phyloP scores from a whole-genome alignment of 306 rosid species.

The Canavalia ensiformis region DNA sequence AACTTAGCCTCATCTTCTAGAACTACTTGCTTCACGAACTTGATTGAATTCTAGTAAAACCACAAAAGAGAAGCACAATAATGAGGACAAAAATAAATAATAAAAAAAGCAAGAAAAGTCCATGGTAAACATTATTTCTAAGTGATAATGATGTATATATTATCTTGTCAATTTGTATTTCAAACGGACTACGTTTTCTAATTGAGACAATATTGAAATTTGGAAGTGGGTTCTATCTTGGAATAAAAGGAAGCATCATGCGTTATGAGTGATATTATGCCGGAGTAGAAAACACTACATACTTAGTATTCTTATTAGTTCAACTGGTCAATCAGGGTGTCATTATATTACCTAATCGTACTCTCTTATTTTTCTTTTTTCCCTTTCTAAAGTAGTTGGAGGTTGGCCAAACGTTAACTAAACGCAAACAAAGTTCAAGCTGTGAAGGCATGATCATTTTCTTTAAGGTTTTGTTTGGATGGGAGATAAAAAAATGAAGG shows the following conservation, averaged over 20 bases:
- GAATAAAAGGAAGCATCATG: slow-evolving; percentile 45
- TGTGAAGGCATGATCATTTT: slow-evolving; percentile 9
- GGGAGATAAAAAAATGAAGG: too few relatives aligned
- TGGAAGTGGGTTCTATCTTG: slow-evolving; percentile 37
- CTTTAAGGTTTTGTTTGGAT: too few relatives aligned
- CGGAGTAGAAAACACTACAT: slow-evolving; percentile 46
- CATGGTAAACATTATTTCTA: background rate
- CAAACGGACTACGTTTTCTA: slow-evolving; percentile 4
- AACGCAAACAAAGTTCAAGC: slow-evolving; percentile 38
- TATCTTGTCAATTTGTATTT: slow-evolving; percentile 12
- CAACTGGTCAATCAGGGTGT: slow-evolving; percentile 49
- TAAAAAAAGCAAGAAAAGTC: background rate
- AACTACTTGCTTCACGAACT: slow-evolving; percentile 94
- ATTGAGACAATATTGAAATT: slow-evolving; percentile 32
- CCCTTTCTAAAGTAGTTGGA: slow-evolving; percentile 48
- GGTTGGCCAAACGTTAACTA: slow-evolving; percentile 63
- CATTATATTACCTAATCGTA: slow-evolving; percentile 52
- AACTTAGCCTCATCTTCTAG: slow-evolving; percentile 89
- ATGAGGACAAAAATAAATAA: slow-evolving; percentile 22
- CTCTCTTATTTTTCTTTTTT: slow-evolving; percentile 11
- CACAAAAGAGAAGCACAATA: background rate
- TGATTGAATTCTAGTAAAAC: slow-evolving; percentile 72
- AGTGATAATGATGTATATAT: slow-evolving; percentile 14
- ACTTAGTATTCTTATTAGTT: slow-evolving; percentile 44
- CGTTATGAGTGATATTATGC: slow-evolving; percentile 39